A percentile compares a stretch with the other conserved stretches of the same genome.
Evolutionary conservation across 228 moss, liverwort and hornwort species (phyloP).

Genomic region (Sphagnum fallax): DNA sequence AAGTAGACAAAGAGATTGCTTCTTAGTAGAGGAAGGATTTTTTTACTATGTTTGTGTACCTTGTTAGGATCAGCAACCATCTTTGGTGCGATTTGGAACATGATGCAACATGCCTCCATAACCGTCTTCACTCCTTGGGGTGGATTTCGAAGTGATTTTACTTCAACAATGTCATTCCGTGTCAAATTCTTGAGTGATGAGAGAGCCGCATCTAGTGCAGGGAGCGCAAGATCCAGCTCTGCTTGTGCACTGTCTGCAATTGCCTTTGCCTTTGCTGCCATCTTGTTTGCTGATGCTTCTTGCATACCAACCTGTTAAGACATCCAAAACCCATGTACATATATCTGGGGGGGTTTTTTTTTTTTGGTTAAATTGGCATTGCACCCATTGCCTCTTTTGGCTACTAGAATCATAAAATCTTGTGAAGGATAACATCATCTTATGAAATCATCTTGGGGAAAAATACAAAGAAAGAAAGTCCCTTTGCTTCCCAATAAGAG

Average conservation of each 20-base stretch:
- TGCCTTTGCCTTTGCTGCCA: conserved; percentile 68
- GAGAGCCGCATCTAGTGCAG: conserved; percentile 77
- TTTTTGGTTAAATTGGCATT: too few species aligned
- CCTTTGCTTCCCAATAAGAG: too few species aligned
- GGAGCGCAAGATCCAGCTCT: conserved; percentile 79
- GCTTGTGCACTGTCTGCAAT: conserved; percentile 83
- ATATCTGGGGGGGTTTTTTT: too few species aligned
- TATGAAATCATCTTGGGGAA: too few species aligned
- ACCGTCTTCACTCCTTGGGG: conserved; percentile 92
- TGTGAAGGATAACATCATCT: too few species aligned
- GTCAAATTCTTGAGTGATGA: conserved; percentile 76
- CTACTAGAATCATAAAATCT: too few species aligned
- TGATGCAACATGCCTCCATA: conserved; percentile 92
- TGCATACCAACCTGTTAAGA: conserved; percentile 52
- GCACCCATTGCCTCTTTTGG: too few species aligned
- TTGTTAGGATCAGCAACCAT: conserved; percentile 77
- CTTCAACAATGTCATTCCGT: conserved; percentile 88
- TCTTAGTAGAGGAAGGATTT: not conserved
- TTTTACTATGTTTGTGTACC: conserved; percentile 13
- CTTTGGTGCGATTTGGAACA: conserved; percentile 78
- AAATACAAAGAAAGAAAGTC: too few species aligned
- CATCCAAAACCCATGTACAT: not conserved
- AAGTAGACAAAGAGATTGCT: not conserved
- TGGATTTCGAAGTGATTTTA: conserved; percentile 84
- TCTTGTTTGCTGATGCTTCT: conserved; percentile 76